These are phyloP conservation scores for Myrmaecium sp. DNA, from an alignment of 2,329 filamentous ascomycete species.

Conservation along the genomic window DNA sequence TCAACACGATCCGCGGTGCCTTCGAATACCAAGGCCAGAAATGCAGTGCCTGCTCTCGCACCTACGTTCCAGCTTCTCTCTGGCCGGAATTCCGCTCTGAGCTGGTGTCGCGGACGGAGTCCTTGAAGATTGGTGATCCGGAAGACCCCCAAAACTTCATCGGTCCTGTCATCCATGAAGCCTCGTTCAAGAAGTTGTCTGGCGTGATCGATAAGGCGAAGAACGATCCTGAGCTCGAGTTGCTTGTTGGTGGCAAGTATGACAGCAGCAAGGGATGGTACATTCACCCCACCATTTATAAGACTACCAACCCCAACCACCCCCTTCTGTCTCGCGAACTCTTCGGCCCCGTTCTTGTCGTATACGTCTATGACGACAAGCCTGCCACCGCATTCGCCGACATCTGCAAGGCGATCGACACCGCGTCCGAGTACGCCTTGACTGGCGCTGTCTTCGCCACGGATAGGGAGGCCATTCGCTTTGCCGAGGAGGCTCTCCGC, in stretches of 20 bases:
- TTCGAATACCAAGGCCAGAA: slow-evolving; percentile 90
- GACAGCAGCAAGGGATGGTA: slow-evolving; percentile 67
- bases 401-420: slow-evolving; percentile 49
- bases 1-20: slow-evolving; percentile 70
- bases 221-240: slow-evolving; percentile 52
- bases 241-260: slow-evolving; percentile 60
- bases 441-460: slow-evolving; percentile 61
- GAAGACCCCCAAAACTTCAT: slow-evolving; percentile 63
- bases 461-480: slow-evolving; percentile 47
- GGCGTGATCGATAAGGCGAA: slow-evolving; percentile 67
- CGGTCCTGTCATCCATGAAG: slow-evolving; percentile 71
- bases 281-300: slow-evolving; percentile 70
- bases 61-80: slow-evolving; percentile 60
- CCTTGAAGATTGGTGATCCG: slow-evolving; percentile 54
- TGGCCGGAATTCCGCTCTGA: slow-evolving; percentile 55
- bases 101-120: slow-evolving; percentile 50
- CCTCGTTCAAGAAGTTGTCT: slow-evolving; percentile 64
- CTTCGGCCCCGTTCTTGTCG: slow-evolving; percentile 61
- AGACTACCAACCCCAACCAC: slow-evolving; percentile 56
- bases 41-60: slow-evolving; percentile 68
- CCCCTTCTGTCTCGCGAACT: slow-evolving; percentile 61
- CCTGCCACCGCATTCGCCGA: slow-evolving; percentile 37
- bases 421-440: slow-evolving; percentile 58
- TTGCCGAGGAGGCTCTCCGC: slow-evolving; percentile 53
- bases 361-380: slow-evolving; percentile 64